Evolutionary conservation across 2,329 filamentous ascomycete genomes (phyloP), one percentile per base, ranked within the genome.

Genomic region (Hymenoscyphus albidus): DNA sequence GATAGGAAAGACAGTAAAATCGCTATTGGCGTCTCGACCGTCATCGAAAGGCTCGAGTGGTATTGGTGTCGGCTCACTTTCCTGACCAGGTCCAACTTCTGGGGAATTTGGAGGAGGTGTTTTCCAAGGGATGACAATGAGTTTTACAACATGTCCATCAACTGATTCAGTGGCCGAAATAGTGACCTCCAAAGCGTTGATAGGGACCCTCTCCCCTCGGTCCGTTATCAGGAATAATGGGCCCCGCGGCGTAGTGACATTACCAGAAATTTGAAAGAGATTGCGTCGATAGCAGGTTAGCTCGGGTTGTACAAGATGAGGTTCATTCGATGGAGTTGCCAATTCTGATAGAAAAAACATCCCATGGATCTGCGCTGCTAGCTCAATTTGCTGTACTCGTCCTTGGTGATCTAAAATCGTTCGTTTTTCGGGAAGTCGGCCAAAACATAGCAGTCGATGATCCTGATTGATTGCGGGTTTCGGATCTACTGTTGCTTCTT

Each of bases 101-200:
- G 87, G 83, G 3, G 88, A 86, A 77, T 89, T 91, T 60, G 91
- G 91, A 35, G 90, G 91, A 1, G 93, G 93, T 1, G 93, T 97
- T 81, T 98, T 98, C 94, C 94, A 98, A 0, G 94, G 94, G 65
- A 98, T 96, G 7, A 95, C 95, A 68, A 98, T 97, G 67, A 98
- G 88, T 72, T 96, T 94, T 55, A 97, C 92, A 0, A 91, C 81
- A 71, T 97, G 94, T 40, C 92, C 92, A 76, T 98, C 94, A 16
- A 97, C 93, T 1, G 94, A 97, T 76, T 98, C 94, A 59, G 93
- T 96, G 9, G 94, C 94, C 5, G 92, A 96, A 58, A 98, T 91
- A 62, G 89, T 88, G 62, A 97, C 86, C 76, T 98, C 93, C 76
- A 94, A 91, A 68, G 83, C 90, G 68, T 87, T 85, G 59, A 97